Evolutionary conservation across 2,329 filamentous ascomycete species (phyloP), one percentile per base, ranked within the genome.

Genomic region (Neophaeococcomyces mojaviensis): DNA sequence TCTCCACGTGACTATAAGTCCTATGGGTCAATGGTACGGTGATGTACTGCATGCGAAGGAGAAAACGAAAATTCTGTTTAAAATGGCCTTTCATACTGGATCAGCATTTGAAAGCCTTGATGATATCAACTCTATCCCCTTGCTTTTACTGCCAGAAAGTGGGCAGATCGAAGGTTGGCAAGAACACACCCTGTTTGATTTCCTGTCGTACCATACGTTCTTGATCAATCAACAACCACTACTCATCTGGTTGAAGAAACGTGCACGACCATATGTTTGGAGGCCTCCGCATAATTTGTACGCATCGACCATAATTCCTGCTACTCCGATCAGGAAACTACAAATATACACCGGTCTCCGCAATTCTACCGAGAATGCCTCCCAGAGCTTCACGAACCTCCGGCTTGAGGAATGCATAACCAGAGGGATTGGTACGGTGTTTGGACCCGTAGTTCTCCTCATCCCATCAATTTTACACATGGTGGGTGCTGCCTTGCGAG

Each of bases 391-490:
- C 2, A 28, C 15, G 7, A 26, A 28, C 12, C 20, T 44, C 13
- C 12, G 2, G 7, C 26, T 24, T 22, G 37, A 47, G 9, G 41
- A 38, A n/a, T 43, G 18, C 31, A 18, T 32, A 2, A 44, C 41
- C 10, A 36, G 30, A 19, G 41, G 41, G 19, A 26, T 36, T 16
- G 41, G 13, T 7, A 26, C 47, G 24, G 44, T 44, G 8, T 55
- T 53, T 34, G 55, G 42, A 2, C 39, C 38, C 4, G 18, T 49
- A 8, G 46, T 55, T 43, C 24, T 55, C 13, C 38, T 55, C 12
- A 38, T 55, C 5, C 55, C 55, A 13, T 55, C 55, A 9, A 55
- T 57, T 20, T 51, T 51, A 7, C 49, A 55, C 33, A 49, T 54
- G 34, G 35, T 55, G 12, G 49, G 54, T 31, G 33, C 49, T 6